Evolutionary conservation across 345 rosid species (phyloP), one percentile per base, ranked within the genome.

Genomic region (Eucalyptus paniculata): DNA sequence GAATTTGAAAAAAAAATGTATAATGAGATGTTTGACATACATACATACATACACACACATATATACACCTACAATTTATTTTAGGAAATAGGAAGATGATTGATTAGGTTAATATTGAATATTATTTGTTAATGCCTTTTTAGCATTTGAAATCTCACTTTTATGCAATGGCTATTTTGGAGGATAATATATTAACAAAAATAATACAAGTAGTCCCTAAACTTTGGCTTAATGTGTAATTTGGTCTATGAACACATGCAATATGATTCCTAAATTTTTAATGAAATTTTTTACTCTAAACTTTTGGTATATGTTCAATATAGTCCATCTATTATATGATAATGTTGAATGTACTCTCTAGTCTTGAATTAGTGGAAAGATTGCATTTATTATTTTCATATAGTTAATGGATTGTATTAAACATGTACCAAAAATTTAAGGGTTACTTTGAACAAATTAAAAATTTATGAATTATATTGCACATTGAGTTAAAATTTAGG

Each of bases 221-320:
- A 53, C 11, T 53, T 21, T 53, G 10, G 11, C 0, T 8, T 8
- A 21, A 53, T 8, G 11, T 8, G 26, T 2, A 53, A 21, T 53
- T 53, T 53, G 58, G 2, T 53, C 58, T 53, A 53, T 53, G 26
- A 53, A 53, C 58, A 21, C 11, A 4, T 53, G 58, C 0, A 53
- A 53, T 21, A 53, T 8, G 0, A 21, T 21, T 53, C 4, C 0
- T 3, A 0, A 53, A 53, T 0, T 53, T 53, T 53, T 19, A 53
- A 53, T 53, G 1, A 1, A 53, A 0, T 19, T 53, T 53, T 53
- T 53, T 53, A 19, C 24, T 1, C 0, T 19, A 53, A 53, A 53
- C 11, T 8, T 19, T 53, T 53, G 11, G 2, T 53, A 53, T 1
- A 8, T 53, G 26, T 53, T 53, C 0, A 8, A 53, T 53, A 53